These are phyloP conservation scores for Entomortierella lignicola DNA, from an alignment of 192 early-diverging fungal genomes.

Conservation along the genomic window DNA sequence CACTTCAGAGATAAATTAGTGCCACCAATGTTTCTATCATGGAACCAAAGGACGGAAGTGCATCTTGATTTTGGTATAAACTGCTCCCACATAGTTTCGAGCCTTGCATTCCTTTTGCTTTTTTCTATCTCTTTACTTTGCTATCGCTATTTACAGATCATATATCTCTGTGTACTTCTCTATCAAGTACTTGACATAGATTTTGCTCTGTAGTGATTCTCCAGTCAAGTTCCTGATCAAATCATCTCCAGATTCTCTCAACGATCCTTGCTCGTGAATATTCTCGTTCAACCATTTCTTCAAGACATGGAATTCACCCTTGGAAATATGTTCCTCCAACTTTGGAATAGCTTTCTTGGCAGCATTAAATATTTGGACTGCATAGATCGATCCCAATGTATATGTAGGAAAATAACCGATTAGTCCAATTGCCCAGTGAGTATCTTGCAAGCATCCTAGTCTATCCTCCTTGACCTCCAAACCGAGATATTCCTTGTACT, in stretches of 20 bases:
- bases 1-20: too few species aligned
- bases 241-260: constrained; percentile 47
- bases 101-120: too few species aligned
- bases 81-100: too few species aligned
- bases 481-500: constrained; percentile 57
- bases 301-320: constrained; percentile 54
- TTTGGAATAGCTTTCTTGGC: constrained; percentile 37
- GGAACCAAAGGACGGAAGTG: too few species aligned
- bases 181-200: constrained; percentile 48
- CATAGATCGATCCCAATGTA: constrained; percentile 53
- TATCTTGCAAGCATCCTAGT: constrained; percentile 53
- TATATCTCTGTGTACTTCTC: constrained; percentile 53
- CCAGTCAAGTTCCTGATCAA: constrained; percentile 48
- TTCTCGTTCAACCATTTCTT: constrained; percentile 56
- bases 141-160: constrained; percentile 24
- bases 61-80: too few species aligned
- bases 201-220: constrained; percentile 22
- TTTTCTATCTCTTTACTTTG: too few species aligned
- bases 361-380: constrained; percentile 35
- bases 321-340: constrained; percentile 40
- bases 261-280: constrained; percentile 40
- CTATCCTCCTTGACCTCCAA: constrained; percentile 41
- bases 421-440: constrained; percentile 50
- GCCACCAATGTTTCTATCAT: too few species aligned
- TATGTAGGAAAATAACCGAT: constrained; percentile 59